Base-by-base conservation (phyloP, 2,329 filamentous ascomycete species). In the Cladosporium austrohemisphaericum region DNA sequence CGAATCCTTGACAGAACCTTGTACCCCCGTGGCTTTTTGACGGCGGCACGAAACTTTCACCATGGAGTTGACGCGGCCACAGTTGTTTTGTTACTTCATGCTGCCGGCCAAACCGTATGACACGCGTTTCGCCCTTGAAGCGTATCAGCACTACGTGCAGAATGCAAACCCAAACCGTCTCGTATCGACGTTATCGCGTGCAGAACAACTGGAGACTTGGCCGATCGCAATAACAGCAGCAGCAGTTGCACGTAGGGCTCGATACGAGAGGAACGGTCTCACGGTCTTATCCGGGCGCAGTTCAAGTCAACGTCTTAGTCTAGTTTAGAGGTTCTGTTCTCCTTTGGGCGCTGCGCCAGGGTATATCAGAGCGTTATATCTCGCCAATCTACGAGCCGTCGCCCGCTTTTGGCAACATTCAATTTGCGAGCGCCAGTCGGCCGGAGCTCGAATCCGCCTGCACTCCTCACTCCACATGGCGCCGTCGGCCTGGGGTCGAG, bases 291-390 rank as follows among this genome's bases (percentile, higher is more conserved):
- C n/a, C n/a, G n/a, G n/a, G n/a, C n/a, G n/a, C n/a, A n/a, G n/a
- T 23, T 32, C 11, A n/a, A 40, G 37, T 25, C 37, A 40, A 1
- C 8, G 22, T 26, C 37, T 23, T 22, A 40, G n/a, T n/a, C n/a
- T n/a, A n/a, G n/a, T n/a, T n/a, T n/a, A n/a, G n/a, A n/a, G n/a
- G n/a, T n/a, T n/a, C 36, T 11, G 22, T n/a, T 26, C 22, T 23
- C 22, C 11, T 25, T 25, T 38, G 13, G n/a, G 26, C 22, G 13
- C 5, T 23, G 5, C 23, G 18, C 14, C 5, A 11, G 37, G 36
- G n/a, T 26, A 26, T 40, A 40, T 10, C n/a, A 40, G 19, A 23
- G 37, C 37, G 37, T 40, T 40, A 26, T 40, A 40, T 40, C 9
- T 40, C 37, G 37, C 37, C 23, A 40, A 40, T 40, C 37, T 40